Evolutionary conservation across 306 rosid species (phyloP).

Genomic region (Trichosanthes cucumerina): DNA sequence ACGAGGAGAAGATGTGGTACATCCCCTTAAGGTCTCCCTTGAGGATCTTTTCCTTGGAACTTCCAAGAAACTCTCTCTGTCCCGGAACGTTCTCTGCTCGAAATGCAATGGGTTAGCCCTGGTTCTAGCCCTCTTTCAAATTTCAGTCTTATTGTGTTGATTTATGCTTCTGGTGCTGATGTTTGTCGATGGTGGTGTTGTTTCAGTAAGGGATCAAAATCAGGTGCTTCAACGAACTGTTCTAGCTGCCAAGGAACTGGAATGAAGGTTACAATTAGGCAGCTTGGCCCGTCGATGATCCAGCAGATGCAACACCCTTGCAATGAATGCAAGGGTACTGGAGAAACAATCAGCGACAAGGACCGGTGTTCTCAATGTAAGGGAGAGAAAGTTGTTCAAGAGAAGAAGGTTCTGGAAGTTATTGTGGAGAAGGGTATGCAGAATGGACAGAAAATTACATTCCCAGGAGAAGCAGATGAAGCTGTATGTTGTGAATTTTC

Average conservation of each 20-base stretch:
- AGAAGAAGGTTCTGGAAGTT: slow-evolving; percentile 73
- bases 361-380: slow-evolving; percentile 75
- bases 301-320: slow-evolving; percentile 88
- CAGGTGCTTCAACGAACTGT: slow-evolving; percentile 61
- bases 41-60: slow-evolving; percentile 70
- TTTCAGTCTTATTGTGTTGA: neutral
- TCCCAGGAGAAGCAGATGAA: slow-evolving; percentile 91
- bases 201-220: slow-evolving; percentile 67
- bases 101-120: slow-evolving; percentile 66
- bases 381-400: slow-evolving; percentile 73
- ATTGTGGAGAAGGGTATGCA: slow-evolving; percentile 87
- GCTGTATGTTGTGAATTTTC: slow-evolving; percentile 28
- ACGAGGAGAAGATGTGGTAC: slow-evolving; percentile 70
- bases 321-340: slow-evolving; percentile 87
- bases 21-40: slow-evolving; percentile 68
- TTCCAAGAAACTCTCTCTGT: slow-evolving; percentile 68
- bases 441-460: slow-evolving; percentile 73
- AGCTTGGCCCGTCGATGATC: slow-evolving; percentile 68
- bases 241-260: slow-evolving; percentile 77
- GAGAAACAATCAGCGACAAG: slow-evolving; percentile 60
- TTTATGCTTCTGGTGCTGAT: neutral
- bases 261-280: slow-evolving; percentile 71
- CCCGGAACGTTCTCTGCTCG: slow-evolving; percentile 60
- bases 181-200: neutral
- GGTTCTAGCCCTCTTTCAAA: neutral